Evolutionary conservation across 140 eudicot species (phyloP).

Genomic region (Ambrosia hybrid): DNA sequence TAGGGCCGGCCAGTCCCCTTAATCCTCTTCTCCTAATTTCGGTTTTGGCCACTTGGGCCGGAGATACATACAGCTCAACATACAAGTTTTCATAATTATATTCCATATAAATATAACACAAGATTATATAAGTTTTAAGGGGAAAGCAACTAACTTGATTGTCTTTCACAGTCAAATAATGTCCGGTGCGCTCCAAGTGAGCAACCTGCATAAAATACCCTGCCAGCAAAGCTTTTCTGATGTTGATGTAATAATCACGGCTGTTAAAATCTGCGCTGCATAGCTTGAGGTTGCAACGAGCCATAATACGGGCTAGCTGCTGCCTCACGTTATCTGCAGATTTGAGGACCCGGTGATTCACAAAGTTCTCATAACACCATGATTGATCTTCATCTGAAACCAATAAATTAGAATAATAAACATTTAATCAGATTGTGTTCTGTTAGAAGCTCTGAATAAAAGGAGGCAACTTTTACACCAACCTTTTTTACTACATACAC

Average conservation of each 20-base stretch:
- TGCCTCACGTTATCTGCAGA: slow-evolving; percentile 96
- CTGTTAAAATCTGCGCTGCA: slow-evolving; percentile 96
- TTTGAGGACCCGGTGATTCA: slow-evolving; percentile 80
- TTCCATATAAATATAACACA: not conserved
- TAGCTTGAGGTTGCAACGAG: slow-evolving; percentile 64
- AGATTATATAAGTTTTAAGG: not conserved
- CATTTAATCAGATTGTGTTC: not conserved
- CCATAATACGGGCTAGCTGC: slow-evolving; percentile 88
- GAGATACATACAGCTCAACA: too few species aligned
- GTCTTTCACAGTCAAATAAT: slow-evolving; percentile 90
- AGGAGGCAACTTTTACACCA: too few species aligned
- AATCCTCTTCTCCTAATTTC: too few species aligned
- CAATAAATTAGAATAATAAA: not conserved
- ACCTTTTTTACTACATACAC: too few species aligned
- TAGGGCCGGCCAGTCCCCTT: too few species aligned
- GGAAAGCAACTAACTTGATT: slow-evolving; percentile 61
- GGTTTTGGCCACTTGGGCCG: too few species aligned
- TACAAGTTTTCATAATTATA: not conserved
- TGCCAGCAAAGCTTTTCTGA: slow-evolving; percentile 90
- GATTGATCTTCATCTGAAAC: slow-evolving; percentile 83
- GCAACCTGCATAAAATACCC: slow-evolving; percentile 99
- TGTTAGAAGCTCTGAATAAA: too few species aligned
- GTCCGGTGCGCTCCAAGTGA: slow-evolving; percentile 93
- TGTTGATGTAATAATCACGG: slow-evolving; percentile 87
- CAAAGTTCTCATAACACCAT: slow-evolving; percentile 96